phyloP scores from a whole-genome alignment of 108 stramenopile genomes.

The Nannochloropsis oceanica region DNA sequence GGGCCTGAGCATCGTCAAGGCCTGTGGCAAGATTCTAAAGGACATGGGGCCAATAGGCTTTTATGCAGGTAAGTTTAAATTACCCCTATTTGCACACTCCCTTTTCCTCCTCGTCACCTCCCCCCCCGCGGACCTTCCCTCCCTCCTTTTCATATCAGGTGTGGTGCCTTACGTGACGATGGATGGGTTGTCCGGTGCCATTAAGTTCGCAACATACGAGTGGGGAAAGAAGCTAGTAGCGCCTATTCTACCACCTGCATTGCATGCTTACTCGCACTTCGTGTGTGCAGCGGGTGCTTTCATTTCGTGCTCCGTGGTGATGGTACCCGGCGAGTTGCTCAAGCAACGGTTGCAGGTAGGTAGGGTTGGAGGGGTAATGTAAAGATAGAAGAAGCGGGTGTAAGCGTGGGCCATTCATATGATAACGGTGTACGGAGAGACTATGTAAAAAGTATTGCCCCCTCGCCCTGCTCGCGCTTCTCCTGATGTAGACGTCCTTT shows the following conservation, averaged over 20 bases:
- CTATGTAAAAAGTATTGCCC: too few species aligned
- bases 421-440: too few species aligned
- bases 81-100: not conserved
- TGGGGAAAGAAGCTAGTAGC: not conserved
- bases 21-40: not conserved
- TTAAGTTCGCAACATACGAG: slow-evolving; percentile 45
- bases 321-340: slow-evolving; percentile 47
- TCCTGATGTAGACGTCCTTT: too few species aligned
- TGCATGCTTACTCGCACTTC: not conserved
- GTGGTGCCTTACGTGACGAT: slow-evolving; percentile 25
- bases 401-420: too few species aligned
- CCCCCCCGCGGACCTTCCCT: not conserved
- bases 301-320: slow-evolving; percentile 34
- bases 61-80: not conserved
- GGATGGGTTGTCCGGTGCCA: slow-evolving; percentile 38
- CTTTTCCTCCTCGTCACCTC: slow-evolving; percentile 10
- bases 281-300: slow-evolving; percentile 37
- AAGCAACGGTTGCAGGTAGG: slow-evolving; percentile 41
- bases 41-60: not conserved
- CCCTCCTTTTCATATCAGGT: slow-evolving; percentile 12
- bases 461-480: too few species aligned
- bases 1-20: not conserved
- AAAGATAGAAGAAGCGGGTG: too few species aligned
- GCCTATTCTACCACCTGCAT: slow-evolving; percentile 9
- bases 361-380: too few species aligned